Evolutionary conservation across 2,329 filamentous ascomycete species (phyloP), one percentile per base, ranked within the genome.

Genomic region (Ilyonectria sp.): DNA sequence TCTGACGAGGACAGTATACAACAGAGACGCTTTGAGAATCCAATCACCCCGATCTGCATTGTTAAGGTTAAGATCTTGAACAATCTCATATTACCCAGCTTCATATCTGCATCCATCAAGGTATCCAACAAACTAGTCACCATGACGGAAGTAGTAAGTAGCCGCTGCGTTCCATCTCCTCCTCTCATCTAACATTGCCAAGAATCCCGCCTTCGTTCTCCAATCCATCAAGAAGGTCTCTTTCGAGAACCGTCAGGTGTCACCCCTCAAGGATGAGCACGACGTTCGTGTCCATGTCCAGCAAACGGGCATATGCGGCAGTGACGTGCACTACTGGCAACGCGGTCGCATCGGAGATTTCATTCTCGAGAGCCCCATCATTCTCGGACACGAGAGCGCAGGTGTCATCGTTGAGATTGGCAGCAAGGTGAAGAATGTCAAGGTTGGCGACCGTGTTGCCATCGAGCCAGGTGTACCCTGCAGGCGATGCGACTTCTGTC

Each of bases 131-230:
- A 33, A 11, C 31, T 21, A 63, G 26, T 46, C 63, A 64, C 53
- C 58, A 70, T 70, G 68, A 52, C 68, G 9, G 68, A 70, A 59
- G 55, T 60, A 44, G 65, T 68, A 65, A 63, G 65, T 68, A 35
- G 19, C 8, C 55, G 31, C n/a, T 11, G 10, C 3, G 1, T 8
- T 35, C 35, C 15, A 9, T 43, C 10, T 19, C 21, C 33, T 33
- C 19, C 21, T 47, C 15, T 31, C 9, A 8, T 11, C 53, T 55
- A 59, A 64, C 47, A 23, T n/a, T 21, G 13, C 3, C 29, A 23
- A 82, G 79, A 87, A 85, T 71, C 82, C 77, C 1, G 81, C 85
- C 8, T 86, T 86, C 67, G 85, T 86, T 46, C 80, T 87, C 13
- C 80, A 80, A 46, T 80, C 82, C 6, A 72, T 86, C 57, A 80